Conservation (phyloP, 1,284 basidiomycete species). For the Gymnopus androsaceus region DNA sequence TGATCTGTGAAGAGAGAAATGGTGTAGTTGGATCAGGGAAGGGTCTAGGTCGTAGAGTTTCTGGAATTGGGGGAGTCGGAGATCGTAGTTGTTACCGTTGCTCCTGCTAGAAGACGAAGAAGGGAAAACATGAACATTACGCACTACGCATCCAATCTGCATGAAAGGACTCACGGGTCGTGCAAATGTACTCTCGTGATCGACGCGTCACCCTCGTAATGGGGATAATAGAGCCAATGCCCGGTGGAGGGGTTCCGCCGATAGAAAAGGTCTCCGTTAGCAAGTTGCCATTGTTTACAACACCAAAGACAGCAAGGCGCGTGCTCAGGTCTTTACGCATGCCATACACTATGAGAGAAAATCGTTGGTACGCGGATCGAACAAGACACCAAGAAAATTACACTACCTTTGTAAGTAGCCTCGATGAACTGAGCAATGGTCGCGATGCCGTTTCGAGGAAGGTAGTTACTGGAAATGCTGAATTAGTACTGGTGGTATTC, state of each 20-base stretch:
- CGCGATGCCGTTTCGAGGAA: neutral
- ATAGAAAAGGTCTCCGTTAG: neutral
- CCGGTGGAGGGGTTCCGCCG: neutral
- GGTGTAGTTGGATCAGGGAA: neutral
- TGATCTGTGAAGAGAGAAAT: neutral
- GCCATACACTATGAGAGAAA: constrained; percentile 1
- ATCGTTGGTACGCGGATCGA: neutral
- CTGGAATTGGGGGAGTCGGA: neutral
- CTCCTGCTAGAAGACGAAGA: neutral
- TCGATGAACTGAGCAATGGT: neutral
- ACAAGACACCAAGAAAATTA: neutral
- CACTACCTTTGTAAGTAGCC: neutral
- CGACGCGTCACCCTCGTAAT: neutral
- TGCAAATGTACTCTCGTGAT: neutral
- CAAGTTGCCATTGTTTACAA: neutral
- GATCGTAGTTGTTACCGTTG: neutral
- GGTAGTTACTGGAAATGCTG: neutral
- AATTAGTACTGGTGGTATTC: too few relatives aligned
- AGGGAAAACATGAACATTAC: neutral
- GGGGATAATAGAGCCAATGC: neutral
- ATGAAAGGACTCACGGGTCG: neutral
- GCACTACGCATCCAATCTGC: neutral
- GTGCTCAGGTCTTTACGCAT: neutral
- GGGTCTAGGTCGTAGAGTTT: neutral
- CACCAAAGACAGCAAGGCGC: neutral